Conservation (phyloP, 495 filamentous ascomycete genomes). For the Aspergillus homomorphus region DNA sequence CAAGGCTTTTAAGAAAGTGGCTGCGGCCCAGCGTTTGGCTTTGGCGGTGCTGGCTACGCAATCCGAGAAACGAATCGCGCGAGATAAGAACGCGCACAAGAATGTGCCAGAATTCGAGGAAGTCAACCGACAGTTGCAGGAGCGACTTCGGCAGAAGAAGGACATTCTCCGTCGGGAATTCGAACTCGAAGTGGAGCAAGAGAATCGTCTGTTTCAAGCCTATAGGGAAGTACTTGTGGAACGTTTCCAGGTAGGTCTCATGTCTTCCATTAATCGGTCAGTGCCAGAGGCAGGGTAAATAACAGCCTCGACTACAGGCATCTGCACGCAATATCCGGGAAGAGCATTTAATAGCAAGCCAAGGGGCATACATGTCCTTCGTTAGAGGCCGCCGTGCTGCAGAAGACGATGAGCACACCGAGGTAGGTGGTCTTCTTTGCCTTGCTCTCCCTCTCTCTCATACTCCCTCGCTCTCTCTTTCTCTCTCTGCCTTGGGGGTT, state of each 20-base stretch:
- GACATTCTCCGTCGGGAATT: slow-evolving; percentile 26
- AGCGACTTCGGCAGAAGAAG: slow-evolving; percentile 15
- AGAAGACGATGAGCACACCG: slow-evolving; percentile 49
- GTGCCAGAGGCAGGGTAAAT: background rate
- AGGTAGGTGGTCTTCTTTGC: slow-evolving; percentile 26
- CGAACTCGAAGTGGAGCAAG: slow-evolving; percentile 27
- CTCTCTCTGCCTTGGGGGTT: background rate
- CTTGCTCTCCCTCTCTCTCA: too few relatives aligned
- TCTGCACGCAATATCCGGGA: slow-evolving; percentile 31
- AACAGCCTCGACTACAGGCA: slow-evolving; percentile 18
- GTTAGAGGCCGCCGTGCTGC: slow-evolving; percentile 39
- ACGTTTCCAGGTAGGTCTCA: slow-evolving; percentile 26
- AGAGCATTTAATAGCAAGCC: slow-evolving; percentile 37
- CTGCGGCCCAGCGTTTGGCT: slow-evolving; percentile 38
- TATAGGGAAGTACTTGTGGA: slow-evolving; percentile 29
- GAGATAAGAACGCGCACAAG: slow-evolving; percentile 43
- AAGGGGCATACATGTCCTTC: slow-evolving; percentile 42
- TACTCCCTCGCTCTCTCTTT: background rate
- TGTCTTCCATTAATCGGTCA: background rate
- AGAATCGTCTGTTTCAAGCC: slow-evolving; percentile 26
- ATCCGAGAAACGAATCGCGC: slow-evolving; percentile 34
- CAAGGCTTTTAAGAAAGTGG: slow-evolving; percentile 42
- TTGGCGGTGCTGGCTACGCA: slow-evolving; percentile 39
- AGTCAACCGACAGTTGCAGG: slow-evolving; percentile 22
- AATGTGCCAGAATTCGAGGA: slow-evolving; percentile 41